Base-by-base conservation (phyloP, 768 basidiomycete genomes). In the Suillus ampliporus region DNA sequence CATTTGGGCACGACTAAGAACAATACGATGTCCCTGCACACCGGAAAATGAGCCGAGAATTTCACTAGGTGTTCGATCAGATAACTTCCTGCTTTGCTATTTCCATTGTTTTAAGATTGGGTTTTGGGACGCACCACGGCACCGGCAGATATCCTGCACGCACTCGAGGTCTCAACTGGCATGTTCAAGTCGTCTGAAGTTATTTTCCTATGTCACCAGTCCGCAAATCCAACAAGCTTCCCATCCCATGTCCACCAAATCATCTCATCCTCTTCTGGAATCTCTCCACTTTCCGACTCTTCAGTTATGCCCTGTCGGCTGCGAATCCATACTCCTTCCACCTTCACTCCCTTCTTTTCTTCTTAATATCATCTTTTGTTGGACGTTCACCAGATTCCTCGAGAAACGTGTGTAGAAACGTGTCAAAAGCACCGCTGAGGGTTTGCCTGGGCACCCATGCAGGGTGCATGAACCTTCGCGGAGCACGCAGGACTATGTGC, bases 191-290 rank as follows among this genome's bases (percentile, higher is more conserved):
- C n/a, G 26, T 17, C 19, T n/a, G 34, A 35, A 53, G 6, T 14
- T 21, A 35, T 35, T 34, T 38, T 56, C 6, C 3, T 11, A 56
- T 56, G 13, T 73, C 53, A 83, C 80, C 80, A 84, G 61, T 83
- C 83, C n/a, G 74, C 62, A 66, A 84, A 84, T 5, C 83, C 83
- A 26, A 69, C 71, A 61, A 84, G 61, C 65, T 78, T 83, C 14
- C 83, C 82, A 43, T 84, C 74, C 83, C 83, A 84, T 44, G 69
- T 74, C 83, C 83, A 84, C 83, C 83, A 84, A 57, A 84, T 83
- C 71, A 78, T 67, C 64, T 84, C 83, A 35, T 82, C 80, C 4
- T 77, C 79, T 64, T 82, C 83, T 11, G 63, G 66, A 59, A 68
- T 58, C 23, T 67, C 66, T 40, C 67, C 64, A 3, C 67, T 63